A percentile compares a stretch with the other conserved stretches of the same genome.
Conservation (phyloP, 2,329 filamentous ascomycete genomes). For the Paecilomyces sp. region DNA sequence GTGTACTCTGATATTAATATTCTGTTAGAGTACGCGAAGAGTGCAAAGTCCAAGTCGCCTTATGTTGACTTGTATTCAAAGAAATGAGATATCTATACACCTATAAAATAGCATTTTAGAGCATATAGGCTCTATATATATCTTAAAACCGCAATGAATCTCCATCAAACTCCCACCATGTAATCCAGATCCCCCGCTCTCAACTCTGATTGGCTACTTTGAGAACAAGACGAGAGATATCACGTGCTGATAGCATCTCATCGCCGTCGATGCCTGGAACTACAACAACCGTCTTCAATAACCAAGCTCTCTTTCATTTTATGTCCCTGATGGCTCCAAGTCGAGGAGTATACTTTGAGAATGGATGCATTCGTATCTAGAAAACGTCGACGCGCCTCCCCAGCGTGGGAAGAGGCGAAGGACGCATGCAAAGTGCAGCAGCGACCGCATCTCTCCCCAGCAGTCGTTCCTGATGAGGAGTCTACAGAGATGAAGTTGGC, state of each 20-base stretch:
- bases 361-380: slow-evolving; percentile 37
- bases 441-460: neutral
- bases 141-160: too few species aligned
- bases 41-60: too few species aligned
- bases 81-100: too few species aligned
- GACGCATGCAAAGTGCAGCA: neutral
- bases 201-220: slow-evolving; percentile 21
- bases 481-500: slow-evolving; percentile 87
- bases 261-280: neutral
- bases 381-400: slow-evolving; percentile 24
- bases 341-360: slow-evolving; percentile 4
- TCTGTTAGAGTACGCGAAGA: too few species aligned
- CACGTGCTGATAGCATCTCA: slow-evolving; percentile 19
- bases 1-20: too few species aligned
- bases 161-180: neutral
- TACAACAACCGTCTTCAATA: neutral
- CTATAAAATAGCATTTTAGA: too few species aligned
- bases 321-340: slow-evolving; percentile 12
- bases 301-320: neutral
- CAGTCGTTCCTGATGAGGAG: slow-evolving; percentile 51
- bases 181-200: neutral
- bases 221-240: slow-evolving; percentile 8
- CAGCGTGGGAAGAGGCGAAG: slow-evolving; percentile 3
- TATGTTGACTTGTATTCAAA: too few species aligned
- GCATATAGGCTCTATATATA: too few species aligned